phyloP scores from a whole-genome alignment of 2,329 filamentous ascomycete genomes.

The Lecanicillium sp. region DNA sequence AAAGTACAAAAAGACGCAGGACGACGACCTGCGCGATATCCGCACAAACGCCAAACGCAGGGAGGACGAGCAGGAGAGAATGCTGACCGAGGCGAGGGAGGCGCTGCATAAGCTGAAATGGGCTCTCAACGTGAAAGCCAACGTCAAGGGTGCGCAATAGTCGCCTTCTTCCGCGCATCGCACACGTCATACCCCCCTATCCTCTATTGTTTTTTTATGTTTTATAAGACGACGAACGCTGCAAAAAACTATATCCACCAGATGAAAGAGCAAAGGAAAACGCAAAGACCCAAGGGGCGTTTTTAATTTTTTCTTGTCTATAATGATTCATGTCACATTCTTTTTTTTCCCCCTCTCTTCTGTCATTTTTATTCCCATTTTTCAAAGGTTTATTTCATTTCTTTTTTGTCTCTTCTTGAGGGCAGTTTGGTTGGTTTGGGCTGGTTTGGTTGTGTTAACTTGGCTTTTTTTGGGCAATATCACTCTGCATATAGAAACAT shows the following conservation, averaged over 20 bases:
- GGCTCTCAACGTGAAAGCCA: conserved; percentile 63
- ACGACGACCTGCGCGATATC: conserved; percentile 53
- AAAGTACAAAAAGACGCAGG: conserved; percentile 58
- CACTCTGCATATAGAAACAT: too few species aligned
- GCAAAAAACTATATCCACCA: background rate
- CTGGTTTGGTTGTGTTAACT: too few species aligned
- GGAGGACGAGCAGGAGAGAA: conserved; percentile 55
- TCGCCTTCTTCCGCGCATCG: too few species aligned
- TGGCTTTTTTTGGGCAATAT: too few species aligned
- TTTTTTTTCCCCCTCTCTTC: conserved; percentile 10
- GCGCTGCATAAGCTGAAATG: conserved; percentile 65
- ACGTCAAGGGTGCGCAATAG: conserved; percentile 50
- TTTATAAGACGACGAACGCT: background rate
- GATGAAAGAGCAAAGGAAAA: background rate
- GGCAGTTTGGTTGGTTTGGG: too few species aligned
- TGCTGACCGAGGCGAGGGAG: conserved; percentile 52
- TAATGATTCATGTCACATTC: conserved; percentile 15
- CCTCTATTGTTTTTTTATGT: background rate
- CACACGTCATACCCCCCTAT: conserved; percentile 1
- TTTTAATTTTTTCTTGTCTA: conserved; percentile 15
- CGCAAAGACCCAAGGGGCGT: conserved; percentile 8
- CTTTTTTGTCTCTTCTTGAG: conserved; percentile 10
- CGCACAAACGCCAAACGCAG: conserved; percentile 50
- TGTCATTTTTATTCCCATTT: background rate
- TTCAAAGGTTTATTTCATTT: conserved; percentile 11